A percentile compares a stretch with the other conserved stretches of the same genome.
Evolutionary conservation across 208 protist genomes (phyloP).

Genomic region (Crithidia fasciculata): DNA sequence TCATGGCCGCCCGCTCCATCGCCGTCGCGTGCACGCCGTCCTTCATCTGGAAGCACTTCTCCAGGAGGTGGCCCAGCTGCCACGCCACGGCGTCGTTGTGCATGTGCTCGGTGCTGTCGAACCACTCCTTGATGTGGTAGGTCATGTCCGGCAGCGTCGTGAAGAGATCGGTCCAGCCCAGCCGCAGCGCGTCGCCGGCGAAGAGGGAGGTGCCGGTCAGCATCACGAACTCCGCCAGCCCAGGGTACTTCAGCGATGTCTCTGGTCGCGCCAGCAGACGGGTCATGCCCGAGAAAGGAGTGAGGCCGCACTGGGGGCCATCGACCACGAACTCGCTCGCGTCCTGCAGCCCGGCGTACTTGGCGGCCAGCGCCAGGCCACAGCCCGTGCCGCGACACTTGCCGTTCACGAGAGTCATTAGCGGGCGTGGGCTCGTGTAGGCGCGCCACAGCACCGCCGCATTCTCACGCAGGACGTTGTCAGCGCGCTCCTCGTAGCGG

Average conservation of each 20-base stretch:
- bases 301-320: conserved; percentile 82
- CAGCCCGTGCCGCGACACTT: conserved; percentile 87
- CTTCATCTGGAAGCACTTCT: conserved; percentile 88
- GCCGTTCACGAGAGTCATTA: conserved; percentile 91
- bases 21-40: conserved; percentile 68
- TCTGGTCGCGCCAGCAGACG: conserved; percentile 82
- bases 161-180: conserved; percentile 92
- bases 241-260: conserved; percentile 91
- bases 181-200: conserved; percentile 84
- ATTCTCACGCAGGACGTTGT: conserved; percentile 77
- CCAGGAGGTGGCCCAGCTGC: conserved; percentile 90
- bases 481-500: conserved; percentile 79
- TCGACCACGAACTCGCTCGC: conserved; percentile 88
- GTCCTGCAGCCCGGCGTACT: conserved; percentile 87
- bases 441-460: conserved; percentile 82
- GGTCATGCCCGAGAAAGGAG: conserved; percentile 84
- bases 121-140: conserved; percentile 93
- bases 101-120: conserved; percentile 90
- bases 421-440: conserved; percentile 77
- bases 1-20: conserved; percentile 88
- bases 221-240: conserved; percentile 90
- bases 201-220: conserved; percentile 91
- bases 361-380: conserved; percentile 82
- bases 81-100: conserved; percentile 92
- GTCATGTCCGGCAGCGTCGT: conserved; percentile 85